Evolutionary conservation across 305 asterid species (phyloP).

Genomic region (Ilex paraguariensis): DNA sequence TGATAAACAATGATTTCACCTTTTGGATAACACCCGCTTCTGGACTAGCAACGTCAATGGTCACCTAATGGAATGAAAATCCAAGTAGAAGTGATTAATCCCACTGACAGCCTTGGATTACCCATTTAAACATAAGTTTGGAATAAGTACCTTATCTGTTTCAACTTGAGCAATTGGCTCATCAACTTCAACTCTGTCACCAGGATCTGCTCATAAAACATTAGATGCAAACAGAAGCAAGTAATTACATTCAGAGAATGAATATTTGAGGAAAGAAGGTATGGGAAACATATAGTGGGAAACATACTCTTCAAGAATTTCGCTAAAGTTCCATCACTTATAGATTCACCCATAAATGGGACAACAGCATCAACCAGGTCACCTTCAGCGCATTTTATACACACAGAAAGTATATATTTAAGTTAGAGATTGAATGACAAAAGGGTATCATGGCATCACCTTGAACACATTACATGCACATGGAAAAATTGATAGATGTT

Average conservation of each 20-base stretch:
- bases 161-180: conserved; percentile 98
- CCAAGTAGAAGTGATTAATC: conserved; percentile 17
- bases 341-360: conserved; percentile 98
- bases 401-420: too few species aligned
- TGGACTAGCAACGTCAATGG: conserved; percentile 97
- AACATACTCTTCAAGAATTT: conserved; percentile 87
- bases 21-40: conserved; percentile 94
- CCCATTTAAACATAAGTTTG: conserved; percentile 9
- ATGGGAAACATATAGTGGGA: conserved; percentile 1
- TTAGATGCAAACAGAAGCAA: conserved; percentile 14
- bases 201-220: conserved; percentile 59
- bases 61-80: conserved; percentile 48
- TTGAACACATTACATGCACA: too few species aligned
- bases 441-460: not conserved
- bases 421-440: not conserved
- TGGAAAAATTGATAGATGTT: too few species aligned
- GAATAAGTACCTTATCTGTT: conserved; percentile 82
- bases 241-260: conserved; percentile 1
- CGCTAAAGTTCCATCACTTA: conserved; percentile 90
- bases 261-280: not conserved
- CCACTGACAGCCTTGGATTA: conserved; percentile 7
- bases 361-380: conserved; percentile 90
- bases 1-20: conserved; percentile 33
- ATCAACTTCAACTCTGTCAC: conserved; percentile 86
- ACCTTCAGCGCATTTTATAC: conserved; percentile 35